Evolutionary conservation across 345 rosid genomes (phyloP).

Genomic region (Turnera subulata): DNA sequence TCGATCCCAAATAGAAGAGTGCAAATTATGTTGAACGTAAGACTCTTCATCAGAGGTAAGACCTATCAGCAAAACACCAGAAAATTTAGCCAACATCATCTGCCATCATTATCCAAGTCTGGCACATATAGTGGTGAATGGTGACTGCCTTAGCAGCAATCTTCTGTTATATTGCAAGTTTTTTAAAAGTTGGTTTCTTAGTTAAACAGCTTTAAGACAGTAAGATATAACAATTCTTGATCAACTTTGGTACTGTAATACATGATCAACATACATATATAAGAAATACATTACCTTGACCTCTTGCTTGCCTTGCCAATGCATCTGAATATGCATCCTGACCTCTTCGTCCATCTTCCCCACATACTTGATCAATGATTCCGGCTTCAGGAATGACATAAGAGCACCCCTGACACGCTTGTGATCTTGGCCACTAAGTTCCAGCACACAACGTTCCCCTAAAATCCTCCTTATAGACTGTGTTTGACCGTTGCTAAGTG

Average conservation of each 20-base stretch:
- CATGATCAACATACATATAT: no score
- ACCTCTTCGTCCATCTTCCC: constrained; percentile 51
- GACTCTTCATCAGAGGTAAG: constrained; percentile 44
- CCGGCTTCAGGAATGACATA: constrained; percentile 43
- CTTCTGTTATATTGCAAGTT: no score
- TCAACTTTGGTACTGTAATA: background rate
- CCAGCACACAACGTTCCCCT: constrained; percentile 34
- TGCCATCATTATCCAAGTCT: background rate
- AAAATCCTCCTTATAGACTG: constrained; percentile 27
- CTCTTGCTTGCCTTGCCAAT: constrained; percentile 42
- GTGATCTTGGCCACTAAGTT: constrained; percentile 41
- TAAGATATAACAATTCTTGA: no score
- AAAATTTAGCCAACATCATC: no score
- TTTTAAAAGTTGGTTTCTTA: no score
- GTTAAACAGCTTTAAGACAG: no score
- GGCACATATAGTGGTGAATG: no score
- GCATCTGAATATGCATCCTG: constrained; percentile 36
- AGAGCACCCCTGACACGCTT: constrained; percentile 42
- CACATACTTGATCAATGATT: constrained; percentile 49
- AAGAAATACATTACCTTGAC: constrained; percentile 21
- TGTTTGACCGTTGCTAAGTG: constrained; percentile 27
- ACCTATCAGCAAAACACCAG: constrained; percentile 25
- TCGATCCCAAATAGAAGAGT: constrained; percentile 43
- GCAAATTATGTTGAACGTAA: constrained; percentile 51
- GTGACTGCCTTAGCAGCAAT: no score